Evolutionary conservation across 1,284 basidiomycete genomes (phyloP), one percentile per base, ranked within the genome.

Genomic region (Ganoderma lucidum): DNA sequence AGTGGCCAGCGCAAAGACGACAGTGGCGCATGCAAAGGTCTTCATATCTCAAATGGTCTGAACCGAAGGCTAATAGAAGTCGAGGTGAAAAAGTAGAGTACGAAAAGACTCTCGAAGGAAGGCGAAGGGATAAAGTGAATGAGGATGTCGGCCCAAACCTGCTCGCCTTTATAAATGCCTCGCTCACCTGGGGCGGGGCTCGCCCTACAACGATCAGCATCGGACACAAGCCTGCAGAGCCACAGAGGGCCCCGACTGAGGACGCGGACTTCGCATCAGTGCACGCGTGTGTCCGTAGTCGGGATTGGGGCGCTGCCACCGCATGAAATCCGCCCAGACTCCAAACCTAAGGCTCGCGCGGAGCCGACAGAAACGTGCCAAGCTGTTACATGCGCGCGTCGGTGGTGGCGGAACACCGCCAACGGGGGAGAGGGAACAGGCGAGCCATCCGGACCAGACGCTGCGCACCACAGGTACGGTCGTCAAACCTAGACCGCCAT

Each of bases 1-100:
- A 41, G 69, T 62, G 42, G 55, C 63, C 39, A 71, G 62, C 23
- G 63, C 58, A 28, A 69, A 48, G 39, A 64, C 28, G 42, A 37
- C 56, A 56, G 66, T 41, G 60, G 45, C 48, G 61, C 41, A 62
- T 45, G 60, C 28, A 55, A 65, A 65, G 63, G 37, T 65, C 65
- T 67, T 70, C 62, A 67, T 67, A 9, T 17, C 55, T 62, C 17
- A 17, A 17, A 35, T 23, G 42, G 30, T 12, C 30, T 51, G 66
- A 23, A 44, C 37, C 17, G 65, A 48, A 48, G 32, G n/a, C 3
- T 30, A 10, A 15, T n/a, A 37, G 62, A n/a, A 44, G 44, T n/a
- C 9, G 19, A 23, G 23, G 19, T 9, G 8, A 10, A 51, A 28
- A 14, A 8, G 48, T 14, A 12, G 48, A 6, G 23, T 14, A 51